A percentile compares a stretch with the other conserved stretches of the same genome.
Conservation (phyloP, 169 alveolate genomes). For the Ichthyophthirius multifiliis region DNA sequence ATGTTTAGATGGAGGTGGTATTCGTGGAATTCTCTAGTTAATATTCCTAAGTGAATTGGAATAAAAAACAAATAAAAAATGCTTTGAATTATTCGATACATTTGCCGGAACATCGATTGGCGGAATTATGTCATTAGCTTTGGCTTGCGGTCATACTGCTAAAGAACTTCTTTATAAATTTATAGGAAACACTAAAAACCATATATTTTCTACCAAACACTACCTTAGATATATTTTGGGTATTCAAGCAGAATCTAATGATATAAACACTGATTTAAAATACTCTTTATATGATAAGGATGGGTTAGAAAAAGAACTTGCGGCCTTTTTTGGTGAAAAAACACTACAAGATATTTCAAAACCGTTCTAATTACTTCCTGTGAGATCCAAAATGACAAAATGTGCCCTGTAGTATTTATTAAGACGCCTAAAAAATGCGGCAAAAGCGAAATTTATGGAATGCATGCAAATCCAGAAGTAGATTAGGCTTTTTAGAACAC, state of each 20-base stretch:
- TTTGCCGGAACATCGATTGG: neutral
- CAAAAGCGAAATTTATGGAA: neutral
- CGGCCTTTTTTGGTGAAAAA: neutral
- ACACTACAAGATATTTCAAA: no score
- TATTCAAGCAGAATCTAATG: neutral
- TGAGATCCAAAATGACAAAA: neutral
- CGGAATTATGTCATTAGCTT: neutral
- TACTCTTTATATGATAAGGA: neutral
- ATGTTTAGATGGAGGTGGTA: conserved; percentile 2
- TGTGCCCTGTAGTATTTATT: neutral
- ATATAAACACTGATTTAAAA: neutral
- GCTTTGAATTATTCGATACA: neutral
- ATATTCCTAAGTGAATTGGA: neutral
- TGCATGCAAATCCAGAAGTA: neutral
- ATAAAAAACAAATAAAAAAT: neutral
- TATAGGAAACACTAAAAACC: neutral
- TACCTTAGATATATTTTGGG: neutral
- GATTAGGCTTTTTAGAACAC: neutral
- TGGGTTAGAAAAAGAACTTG: neutral
- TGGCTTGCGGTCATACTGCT: neutral
- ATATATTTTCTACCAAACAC: neutral
- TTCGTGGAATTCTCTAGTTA: neutral
- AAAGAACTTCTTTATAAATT: neutral
- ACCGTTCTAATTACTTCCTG: neutral
- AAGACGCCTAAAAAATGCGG: neutral